A percentile compares a stretch with the other conserved stretches of the same genome.
These are phyloP conservation scores for Apiotrichum laibachii DNA, from an alignment of 1,284 basidiomycete genomes.

Conservation along the genomic window DNA sequence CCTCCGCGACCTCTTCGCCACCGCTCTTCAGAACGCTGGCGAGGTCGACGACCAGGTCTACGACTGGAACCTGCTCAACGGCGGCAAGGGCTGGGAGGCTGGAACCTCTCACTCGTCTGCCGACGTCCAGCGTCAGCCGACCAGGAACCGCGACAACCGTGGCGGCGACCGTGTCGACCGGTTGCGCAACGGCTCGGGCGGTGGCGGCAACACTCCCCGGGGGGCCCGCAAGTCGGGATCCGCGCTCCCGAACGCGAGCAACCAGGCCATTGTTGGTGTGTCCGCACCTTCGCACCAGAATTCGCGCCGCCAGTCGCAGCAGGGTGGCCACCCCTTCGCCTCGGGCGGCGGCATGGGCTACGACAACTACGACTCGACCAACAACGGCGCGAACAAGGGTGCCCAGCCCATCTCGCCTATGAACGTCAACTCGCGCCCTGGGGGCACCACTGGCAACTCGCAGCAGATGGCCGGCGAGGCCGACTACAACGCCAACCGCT, in stretches of 20 bases:
- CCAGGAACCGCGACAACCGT: constrained; percentile 40
- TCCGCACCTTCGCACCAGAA: constrained; percentile 43
- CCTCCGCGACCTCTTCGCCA: constrained; percentile 83
- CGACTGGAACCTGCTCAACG: constrained; percentile 86
- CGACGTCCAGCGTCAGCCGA: constrained; percentile 38
- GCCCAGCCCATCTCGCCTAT: constrained; percentile 41
- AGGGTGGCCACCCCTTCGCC: constrained; percentile 49
- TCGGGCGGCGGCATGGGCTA: constrained; percentile 22
- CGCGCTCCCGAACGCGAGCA: constrained; percentile 46
- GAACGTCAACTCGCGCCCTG: constrained; percentile 40
- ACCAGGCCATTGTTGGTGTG: constrained; percentile 51
- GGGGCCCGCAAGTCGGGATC: constrained; percentile 45
- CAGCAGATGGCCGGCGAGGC: constrained; percentile 44
- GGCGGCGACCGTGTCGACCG: constrained; percentile 52
- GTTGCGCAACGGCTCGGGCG: constrained; percentile 42
- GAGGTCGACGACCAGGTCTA: constrained; percentile 85
- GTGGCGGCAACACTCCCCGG: constrained; percentile 30
- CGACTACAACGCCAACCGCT: constrained; percentile 39
- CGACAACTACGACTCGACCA: constrained; percentile 42
- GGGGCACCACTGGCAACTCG: constrained; percentile 35
- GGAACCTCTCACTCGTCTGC: constrained; percentile 50
- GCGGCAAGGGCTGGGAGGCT: constrained; percentile 92
- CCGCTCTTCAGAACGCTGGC: constrained; percentile 82
- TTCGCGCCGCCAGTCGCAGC: constrained; percentile 46
- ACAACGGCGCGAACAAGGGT: constrained; percentile 19